Evolutionary conservation across 2,329 filamentous ascomycete genomes (phyloP).

Genomic region (Teratosphaeria pseudoeucalypti): DNA sequence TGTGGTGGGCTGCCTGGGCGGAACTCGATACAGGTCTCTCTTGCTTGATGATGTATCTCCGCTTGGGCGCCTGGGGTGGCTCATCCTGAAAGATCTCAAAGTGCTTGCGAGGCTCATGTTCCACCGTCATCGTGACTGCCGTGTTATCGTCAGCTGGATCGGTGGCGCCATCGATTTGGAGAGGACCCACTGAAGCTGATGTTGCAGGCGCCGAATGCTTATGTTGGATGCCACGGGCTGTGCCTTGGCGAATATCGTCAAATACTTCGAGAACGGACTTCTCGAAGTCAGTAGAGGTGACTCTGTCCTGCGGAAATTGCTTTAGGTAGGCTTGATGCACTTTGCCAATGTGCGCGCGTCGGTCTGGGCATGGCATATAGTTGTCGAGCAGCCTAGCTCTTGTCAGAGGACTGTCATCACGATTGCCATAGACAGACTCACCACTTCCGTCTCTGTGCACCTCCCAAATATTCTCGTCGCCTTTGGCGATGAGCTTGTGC

Average conservation of each 20-base stretch:
- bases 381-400: neutral
- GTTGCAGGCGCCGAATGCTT: neutral
- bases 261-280: neutral
- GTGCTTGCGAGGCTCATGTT: neutral
- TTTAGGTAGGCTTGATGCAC: constrained; percentile 8
- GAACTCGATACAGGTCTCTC: neutral
- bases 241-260: neutral
- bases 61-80: neutral
- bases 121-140: neutral
- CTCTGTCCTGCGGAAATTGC: constrained; percentile 3
- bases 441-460: constrained; percentile 4
- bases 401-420: neutral
- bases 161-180: neutral
- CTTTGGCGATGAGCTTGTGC: neutral
- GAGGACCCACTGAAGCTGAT: neutral
- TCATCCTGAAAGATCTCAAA: neutral
- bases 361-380: neutral
- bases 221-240: neutral
- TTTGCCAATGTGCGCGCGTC: neutral
- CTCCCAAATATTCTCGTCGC: constrained; percentile 1
- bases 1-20: neutral
- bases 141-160: neutral
- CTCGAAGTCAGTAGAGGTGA: neutral
- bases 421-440: neutral
- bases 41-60: neutral